Evolutionary conservation across 495 filamentous ascomycete species (phyloP), one percentile per base, ranked within the genome.

Genomic region (Elasticomyces elasticus): DNA sequence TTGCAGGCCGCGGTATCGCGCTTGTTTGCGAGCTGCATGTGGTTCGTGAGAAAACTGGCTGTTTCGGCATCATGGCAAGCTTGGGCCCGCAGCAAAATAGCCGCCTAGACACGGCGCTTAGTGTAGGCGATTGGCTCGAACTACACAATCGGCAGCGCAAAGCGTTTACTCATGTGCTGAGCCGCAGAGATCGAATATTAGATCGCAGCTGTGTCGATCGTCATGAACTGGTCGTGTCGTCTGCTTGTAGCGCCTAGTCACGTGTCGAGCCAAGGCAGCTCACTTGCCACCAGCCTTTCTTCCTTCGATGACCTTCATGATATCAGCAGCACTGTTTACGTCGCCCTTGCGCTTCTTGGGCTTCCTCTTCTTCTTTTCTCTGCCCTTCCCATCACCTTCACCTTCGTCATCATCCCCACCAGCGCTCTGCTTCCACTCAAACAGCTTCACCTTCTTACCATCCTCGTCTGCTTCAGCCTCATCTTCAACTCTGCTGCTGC

Each of bases 341-440:
- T 95, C 86, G 0, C 87, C 89, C 68, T 90, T 94, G 63, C 75
- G 79, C 78, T 92, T 94, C 77, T 89, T 92, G 1, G 79, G 76
- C 0, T 85, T 87, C 59, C 86, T 75, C 72, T 94, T 92, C 71
- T 86, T 84, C 37, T 72, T 67, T 60, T 76, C 81, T n/a, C 70
- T 69, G 40, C 66, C 64, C 0, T 69, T 71, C 7, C 66, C 75
- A 13, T 71, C 72, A n/a, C 73, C 78, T 25, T 76, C 73, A 13
- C 31, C 54, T 37, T 74, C 76, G 15, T 76, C 77, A 13, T 75
- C 76, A 38, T 69, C 73, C 38, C 72, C 73, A 13, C 51, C 64
- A 20, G 42, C 49, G 5, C 60, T 62, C 33, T 52, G 56, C 26
- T 62, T 69, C 84, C 84, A 88, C 54, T 76, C 71, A 1, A 79